Percentiles rank a stretch among this genome's conserved stretches.
These are phyloP conservation scores for Prunus mume DNA, from an alignment of 306 rosid species.

Conservation along the genomic window DNA sequence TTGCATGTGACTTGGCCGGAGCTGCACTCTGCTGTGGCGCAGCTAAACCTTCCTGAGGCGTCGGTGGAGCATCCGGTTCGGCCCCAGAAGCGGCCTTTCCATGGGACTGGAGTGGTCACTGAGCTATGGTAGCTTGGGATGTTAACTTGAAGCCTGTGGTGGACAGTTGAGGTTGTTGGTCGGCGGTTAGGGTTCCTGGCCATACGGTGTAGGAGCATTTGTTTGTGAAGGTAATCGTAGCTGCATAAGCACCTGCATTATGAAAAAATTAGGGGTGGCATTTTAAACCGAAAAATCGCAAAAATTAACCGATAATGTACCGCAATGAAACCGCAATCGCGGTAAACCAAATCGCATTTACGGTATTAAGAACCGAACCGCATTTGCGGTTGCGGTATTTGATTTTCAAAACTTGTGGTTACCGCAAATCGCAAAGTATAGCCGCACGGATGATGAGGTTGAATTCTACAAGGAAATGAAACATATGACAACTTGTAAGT, in stretches of 20 bases:
- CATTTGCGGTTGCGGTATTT: no score
- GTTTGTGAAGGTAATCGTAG: slow-evolving; percentile 21
- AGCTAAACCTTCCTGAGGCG: slow-evolving; percentile 2
- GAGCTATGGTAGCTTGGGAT: neutral
- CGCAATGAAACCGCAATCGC: no score
- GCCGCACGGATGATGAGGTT: no score
- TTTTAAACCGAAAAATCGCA: no score
- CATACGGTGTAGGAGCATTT: slow-evolving; percentile 28
- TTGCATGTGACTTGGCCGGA: slow-evolving; percentile 12
- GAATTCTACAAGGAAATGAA: no score
- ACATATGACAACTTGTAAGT: no score
- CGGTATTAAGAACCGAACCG: no score
- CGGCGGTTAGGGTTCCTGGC: slow-evolving; percentile 33
- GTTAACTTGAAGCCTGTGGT: slow-evolving; percentile 31
- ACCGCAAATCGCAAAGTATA: no score
- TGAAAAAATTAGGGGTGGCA: no score
- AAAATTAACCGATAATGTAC: no score
- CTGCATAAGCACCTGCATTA: slow-evolving; percentile 37
- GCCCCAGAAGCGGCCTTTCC: slow-evolving; percentile 28
- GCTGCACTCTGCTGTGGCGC: slow-evolving; percentile 30
- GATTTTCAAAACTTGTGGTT: no score
- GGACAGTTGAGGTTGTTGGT: slow-evolving; percentile 12
- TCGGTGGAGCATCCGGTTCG: slow-evolving; percentile 13
- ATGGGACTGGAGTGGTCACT: slow-evolving; percentile 9
- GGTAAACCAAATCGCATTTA: no score